phyloP scores from a whole-genome alignment of 768 basidiomycete species.

The Russula sp. region DNA sequence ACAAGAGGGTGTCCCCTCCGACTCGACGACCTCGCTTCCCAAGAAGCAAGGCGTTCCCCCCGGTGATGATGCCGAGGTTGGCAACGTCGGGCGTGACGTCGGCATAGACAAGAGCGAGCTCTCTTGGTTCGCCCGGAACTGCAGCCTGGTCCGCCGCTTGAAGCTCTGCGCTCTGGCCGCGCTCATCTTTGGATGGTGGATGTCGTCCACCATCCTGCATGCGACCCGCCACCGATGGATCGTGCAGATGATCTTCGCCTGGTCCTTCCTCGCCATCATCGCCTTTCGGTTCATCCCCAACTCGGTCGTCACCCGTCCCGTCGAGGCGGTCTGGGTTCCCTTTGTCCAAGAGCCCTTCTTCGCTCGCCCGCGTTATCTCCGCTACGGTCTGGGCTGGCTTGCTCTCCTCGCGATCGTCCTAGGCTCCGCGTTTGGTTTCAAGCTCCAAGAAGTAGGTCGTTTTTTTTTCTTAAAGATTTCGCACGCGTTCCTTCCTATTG shows the following conservation, averaged over 20 bases:
- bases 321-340: slow-evolving; percentile 64
- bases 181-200: slow-evolving; percentile 81
- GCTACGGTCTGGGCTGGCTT: slow-evolving; percentile 67
- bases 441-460: slow-evolving; percentile 42
- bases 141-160: slow-evolving; percentile 25
- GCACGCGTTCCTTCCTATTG: neutral
- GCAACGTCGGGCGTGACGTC: slow-evolving; percentile 2
- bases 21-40: slow-evolving; percentile 21
- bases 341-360: slow-evolving; percentile 62
- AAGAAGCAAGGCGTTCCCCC: slow-evolving; percentile 22
- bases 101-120: slow-evolving; percentile 18
- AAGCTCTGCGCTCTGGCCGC: slow-evolving; percentile 46
- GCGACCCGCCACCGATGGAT: slow-evolving; percentile 78
- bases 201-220: slow-evolving; percentile 59
- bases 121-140: slow-evolving; percentile 19
- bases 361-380: slow-evolving; percentile 39
- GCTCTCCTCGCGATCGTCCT: slow-evolving; percentile 71
- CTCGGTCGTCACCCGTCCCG: slow-evolving; percentile 59
- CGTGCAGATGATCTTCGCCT: slow-evolving; percentile 74
- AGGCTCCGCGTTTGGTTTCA: slow-evolving; percentile 83
- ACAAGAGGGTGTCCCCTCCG: neutral
- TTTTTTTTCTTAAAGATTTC: neutral
- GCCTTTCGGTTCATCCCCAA: slow-evolving; percentile 82
- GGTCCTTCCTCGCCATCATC: slow-evolving; percentile 74
- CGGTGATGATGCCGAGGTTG: slow-evolving; percentile 9